Base-by-base conservation (phyloP, 371 early-diverging fungal genomes). In the Mucor sp. region DNA sequence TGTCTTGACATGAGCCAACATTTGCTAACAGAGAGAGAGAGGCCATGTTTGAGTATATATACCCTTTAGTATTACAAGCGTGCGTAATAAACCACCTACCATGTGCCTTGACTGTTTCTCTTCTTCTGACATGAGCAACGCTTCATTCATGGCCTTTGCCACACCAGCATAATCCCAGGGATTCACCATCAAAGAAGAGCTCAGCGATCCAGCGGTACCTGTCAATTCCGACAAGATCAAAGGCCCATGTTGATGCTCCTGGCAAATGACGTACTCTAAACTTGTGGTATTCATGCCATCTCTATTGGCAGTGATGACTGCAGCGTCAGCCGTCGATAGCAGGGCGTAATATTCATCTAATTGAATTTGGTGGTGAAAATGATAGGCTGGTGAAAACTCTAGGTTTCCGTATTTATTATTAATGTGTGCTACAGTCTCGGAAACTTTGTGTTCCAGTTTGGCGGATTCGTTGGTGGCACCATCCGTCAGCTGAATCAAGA, bases 261-360 rank as follows among this genome's bases (percentile, higher is more conserved):
- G 99, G 79, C 98, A 99, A 64, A 98, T 90, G 53, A 99, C 90
- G 81, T 95, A 99, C 77, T 99, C 99, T 65, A 98, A 92, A 47
- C 95, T 91, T 1, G 98, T 97, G 9, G 99, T 94, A 80, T 99
- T 99, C 99, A 99, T 99, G 53, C 99, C 99, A 80, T 99, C 99
- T 25, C 99, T 88, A 17, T 98, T 85, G 37, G 95, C 90, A 1
- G 99, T 99, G 65, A 99, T 95, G 30, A 99, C 75, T 33, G 94
- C 96, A 6, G 94, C 92, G 82, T 99, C 99, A 7, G 99, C 98
- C 6, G 95, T 87, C 6, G 92, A 89, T 44, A 99, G 86, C 23
- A 99, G 82, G 0, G 99, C 99, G 76, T 94, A 94, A 68, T 99
- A 95, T 72, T 99, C 99, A 67, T 94, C 94, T 41, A 88, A 88